These are phyloP conservation scores for Beauveria brongniartii DNA, from an alignment of 2,329 filamentous ascomycete genomes.

Conservation along the genomic window DNA sequence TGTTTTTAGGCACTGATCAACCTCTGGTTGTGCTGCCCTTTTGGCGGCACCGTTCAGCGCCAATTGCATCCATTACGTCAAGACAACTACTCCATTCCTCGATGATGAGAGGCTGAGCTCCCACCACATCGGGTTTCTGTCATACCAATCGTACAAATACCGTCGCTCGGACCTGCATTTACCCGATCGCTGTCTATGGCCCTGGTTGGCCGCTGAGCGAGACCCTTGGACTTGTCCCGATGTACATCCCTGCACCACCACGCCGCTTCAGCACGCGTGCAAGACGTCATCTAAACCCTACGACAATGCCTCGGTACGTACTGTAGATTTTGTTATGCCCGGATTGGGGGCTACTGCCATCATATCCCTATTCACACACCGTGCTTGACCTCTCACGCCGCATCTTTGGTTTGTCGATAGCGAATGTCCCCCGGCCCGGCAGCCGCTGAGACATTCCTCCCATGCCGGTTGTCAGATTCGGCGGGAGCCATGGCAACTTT, in stretches of 20 bases:
- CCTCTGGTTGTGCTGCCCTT: background rate
- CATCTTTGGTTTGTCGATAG: background rate
- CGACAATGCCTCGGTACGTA: too few relatives aligned
- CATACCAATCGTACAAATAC: background rate
- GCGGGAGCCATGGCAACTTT: background rate
- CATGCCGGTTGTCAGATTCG: background rate
- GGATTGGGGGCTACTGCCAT: too few relatives aligned
- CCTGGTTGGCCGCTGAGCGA: background rate
- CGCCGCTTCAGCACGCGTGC: too few relatives aligned
- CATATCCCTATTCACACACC: too few relatives aligned
- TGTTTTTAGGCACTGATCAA: background rate
- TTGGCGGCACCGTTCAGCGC: background rate
- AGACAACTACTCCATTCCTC: background rate
- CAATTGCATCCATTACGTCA: slow-evolving; percentile 4
- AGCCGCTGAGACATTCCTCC: background rate
- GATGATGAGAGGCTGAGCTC: background rate
- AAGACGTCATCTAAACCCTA: too few relatives aligned
- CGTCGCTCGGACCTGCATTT: background rate
- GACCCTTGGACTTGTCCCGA: too few relatives aligned
- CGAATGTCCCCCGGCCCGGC: background rate
- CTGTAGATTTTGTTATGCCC: too few relatives aligned
- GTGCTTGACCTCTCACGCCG: background rate
- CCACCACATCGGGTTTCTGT: background rate
- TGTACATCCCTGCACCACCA: too few relatives aligned
- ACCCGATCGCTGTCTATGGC: background rate